A percentile compares a stretch with the other conserved stretches of the same genome.
Evolutionary conservation across 2,329 filamentous ascomycete genomes (phyloP).

Genomic region (Fusarium sp.): DNA sequence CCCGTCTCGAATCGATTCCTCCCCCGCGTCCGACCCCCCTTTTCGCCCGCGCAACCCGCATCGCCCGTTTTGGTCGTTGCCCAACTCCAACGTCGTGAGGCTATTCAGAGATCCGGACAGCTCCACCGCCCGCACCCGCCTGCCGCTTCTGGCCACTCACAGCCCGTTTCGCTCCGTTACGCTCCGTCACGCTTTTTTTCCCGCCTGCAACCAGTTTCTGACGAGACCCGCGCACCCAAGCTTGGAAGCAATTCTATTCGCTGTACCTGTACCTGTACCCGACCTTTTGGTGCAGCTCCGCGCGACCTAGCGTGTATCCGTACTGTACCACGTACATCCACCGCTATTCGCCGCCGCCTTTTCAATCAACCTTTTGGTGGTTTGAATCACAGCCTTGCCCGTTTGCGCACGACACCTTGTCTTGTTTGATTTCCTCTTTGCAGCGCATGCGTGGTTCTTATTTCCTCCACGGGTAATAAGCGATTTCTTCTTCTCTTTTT

Average conservation of each 20-base stretch:
- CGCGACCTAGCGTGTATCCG: slow-evolving; percentile 30
- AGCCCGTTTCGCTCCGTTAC: slow-evolving; percentile 38
- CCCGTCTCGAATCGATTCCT: slow-evolving; percentile 35
- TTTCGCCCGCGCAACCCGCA: slow-evolving; percentile 32
- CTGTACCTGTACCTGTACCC: slow-evolving; percentile 39
- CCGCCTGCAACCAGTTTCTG: slow-evolving; percentile 40
- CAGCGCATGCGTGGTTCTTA: slow-evolving; percentile 11
- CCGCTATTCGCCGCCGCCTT: slow-evolving; percentile 37
- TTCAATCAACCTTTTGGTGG: slow-evolving; percentile 14
- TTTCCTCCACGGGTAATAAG: not conserved
- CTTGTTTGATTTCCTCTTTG: slow-evolving; percentile 29
- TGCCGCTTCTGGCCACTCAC: slow-evolving; percentile 43
- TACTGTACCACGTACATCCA: slow-evolving; percentile 21
- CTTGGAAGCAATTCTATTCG: slow-evolving; percentile 29
- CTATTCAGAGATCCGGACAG: slow-evolving; percentile 53
- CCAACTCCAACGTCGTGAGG: slow-evolving; percentile 49
- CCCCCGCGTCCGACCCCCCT: slow-evolving; percentile 36
- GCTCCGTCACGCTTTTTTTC: slow-evolving; percentile 26
- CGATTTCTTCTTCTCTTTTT: not conserved
- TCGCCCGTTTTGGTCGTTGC: slow-evolving; percentile 33
- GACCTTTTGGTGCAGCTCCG: slow-evolving; percentile 28
- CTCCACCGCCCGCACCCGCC: slow-evolving; percentile 39
- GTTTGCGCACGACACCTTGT: slow-evolving; percentile 30
- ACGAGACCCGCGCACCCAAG: slow-evolving; percentile 32
- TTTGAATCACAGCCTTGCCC: slow-evolving; percentile 38